A percentile compares a stretch with the other conserved stretches of the same genome.
These are phyloP conservation scores for Cinnamomum chago DNA, from an alignment of 164 flowering plant genomes.

Conservation along the genomic window DNA sequence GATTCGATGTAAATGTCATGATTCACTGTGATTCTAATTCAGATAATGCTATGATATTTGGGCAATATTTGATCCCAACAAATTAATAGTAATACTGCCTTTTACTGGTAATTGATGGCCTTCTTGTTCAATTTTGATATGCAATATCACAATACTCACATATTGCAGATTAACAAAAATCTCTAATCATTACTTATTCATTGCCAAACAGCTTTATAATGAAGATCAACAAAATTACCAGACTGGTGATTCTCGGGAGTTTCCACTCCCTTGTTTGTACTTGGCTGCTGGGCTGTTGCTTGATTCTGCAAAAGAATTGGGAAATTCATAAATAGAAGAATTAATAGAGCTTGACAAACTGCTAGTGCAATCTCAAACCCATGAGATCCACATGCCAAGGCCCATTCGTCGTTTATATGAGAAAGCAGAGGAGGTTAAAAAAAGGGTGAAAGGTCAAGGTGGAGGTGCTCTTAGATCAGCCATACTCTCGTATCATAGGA, in stretches of 20 bases:
- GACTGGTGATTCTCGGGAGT: constrained; percentile 32
- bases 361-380: not conserved
- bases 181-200: not conserved
- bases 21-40: not conserved
- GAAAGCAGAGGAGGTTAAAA: too few relatives aligned
- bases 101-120: not conserved
- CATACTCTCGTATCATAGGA: too few relatives aligned
- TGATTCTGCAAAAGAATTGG: constrained; percentile 13
- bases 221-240: constrained; percentile 29
- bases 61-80: not conserved
- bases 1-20: too few relatives aligned
- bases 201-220: not conserved
- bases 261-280: constrained; percentile 41
- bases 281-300: constrained; percentile 24
- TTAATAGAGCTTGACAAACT: not conserved
- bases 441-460: too few relatives aligned
- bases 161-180: too few relatives aligned
- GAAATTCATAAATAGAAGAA: not conserved
- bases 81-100: not conserved
- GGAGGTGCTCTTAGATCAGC: too few relatives aligned
- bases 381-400: not conserved
- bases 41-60: not conserved
- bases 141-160: too few relatives aligned
- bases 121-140: not conserved
- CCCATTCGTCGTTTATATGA: not conserved